Evolutionary conservation across 179 eudicot species (phyloP), one percentile per base, ranked within the genome.

Genomic region (Beta corolliflora): DNA sequence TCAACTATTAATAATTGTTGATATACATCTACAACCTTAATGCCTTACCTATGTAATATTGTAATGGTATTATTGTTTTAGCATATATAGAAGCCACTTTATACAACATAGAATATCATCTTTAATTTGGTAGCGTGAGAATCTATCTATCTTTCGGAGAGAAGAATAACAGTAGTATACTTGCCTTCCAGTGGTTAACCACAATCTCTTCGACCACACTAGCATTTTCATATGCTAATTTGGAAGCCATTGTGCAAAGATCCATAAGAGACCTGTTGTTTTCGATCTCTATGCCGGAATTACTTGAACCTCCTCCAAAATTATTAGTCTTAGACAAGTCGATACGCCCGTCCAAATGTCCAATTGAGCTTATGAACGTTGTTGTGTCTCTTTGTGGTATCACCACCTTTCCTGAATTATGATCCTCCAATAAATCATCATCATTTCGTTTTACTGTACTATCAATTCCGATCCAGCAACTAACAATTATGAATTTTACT

Each of bases 191-290:
- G 75, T 85, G 92, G 50, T 78, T 85, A 79, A 88, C 84, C 16
- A 95, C 89, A 41, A 93, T 89, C 67, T 91, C 87, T 65, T 77
- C 72, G 46, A 95, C 90, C 58, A 93, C 87, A 74, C n/a, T 70
- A 15, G 85, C 92, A 82, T 95, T 95, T 83, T 95, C 98, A 68
- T 95, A 95, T 19, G 97, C 93, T 84, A 95, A 80, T 83, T 95
- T 95, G 50, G 97, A 90, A 77, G 97, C 91, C 92, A 95, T 90
- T 65, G 93, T 88, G 36, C 92, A 89, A 41, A 93, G 88, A 88
- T 91, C 94, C 94, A 91, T 86, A 10, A 93, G 90, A 68, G 83
- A 81, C 48, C 71, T 87, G 82, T 80, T 84, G 85, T 79, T 84
- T 36, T 86, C 87, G 8, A 65, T 31, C 36, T 53, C 46, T 54